Percentiles rank a stretch among this genome's conserved stretches.
phyloP scores from a whole-genome alignment of 106 monocot species.

The Amphibolis antarctica region DNA sequence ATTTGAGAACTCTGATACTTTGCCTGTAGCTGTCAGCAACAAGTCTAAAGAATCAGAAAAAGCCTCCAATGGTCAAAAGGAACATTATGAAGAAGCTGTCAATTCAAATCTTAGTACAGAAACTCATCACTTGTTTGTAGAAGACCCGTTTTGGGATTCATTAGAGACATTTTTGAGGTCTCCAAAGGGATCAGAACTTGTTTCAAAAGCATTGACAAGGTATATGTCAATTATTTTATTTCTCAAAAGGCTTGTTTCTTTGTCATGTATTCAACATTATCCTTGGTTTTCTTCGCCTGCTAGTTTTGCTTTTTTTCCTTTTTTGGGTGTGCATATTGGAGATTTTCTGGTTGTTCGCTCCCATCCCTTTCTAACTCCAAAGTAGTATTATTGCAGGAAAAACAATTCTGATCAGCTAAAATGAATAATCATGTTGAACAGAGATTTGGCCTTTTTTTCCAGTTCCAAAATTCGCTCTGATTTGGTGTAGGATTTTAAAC shows the following conservation, averaged over 20 bases:
- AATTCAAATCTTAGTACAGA: conserved; percentile 3
- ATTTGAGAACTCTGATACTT: conserved; percentile 5
- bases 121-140: conserved; percentile 43
- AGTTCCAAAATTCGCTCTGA: no score
- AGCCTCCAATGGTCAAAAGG: conserved; percentile 4
- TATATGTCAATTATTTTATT: conserved; percentile 9
- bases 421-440: no score
- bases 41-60: not conserved
- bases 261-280: not conserved
- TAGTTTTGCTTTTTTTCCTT: not conserved
- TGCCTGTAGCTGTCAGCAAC: not conserved
- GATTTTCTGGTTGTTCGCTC: no score
- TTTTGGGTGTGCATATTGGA: no score
- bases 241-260: not conserved
- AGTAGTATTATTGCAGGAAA: no score
- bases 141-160: conserved; percentile 57
- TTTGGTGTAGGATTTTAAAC: no score
- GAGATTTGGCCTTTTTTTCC: no score
- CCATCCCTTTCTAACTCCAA: no score
- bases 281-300: not conserved
- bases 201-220: conserved; percentile 63
- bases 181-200: conserved; percentile 39
- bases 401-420: no score
- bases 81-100: not conserved
- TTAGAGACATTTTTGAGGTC: conserved; percentile 49